Conservation (phyloP, 2,329 filamentous ascomycete genomes). For the Raffaelea albimanens region DNA sequence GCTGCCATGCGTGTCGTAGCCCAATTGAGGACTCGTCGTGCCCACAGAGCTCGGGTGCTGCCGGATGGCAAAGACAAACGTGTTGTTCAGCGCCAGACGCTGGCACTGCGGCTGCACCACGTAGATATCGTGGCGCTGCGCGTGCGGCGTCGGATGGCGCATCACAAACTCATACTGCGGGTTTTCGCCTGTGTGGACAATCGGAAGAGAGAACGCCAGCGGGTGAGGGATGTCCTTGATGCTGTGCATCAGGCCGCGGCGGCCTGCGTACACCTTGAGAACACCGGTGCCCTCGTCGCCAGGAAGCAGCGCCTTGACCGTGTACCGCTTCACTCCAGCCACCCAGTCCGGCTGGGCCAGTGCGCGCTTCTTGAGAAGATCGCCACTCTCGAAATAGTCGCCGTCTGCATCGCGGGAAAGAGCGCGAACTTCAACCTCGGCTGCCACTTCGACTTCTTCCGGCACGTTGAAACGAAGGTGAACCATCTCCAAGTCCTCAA, state of each 20-base stretch:
- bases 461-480: constrained; percentile 85
- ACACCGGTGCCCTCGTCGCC: constrained; percentile 84
- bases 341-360: constrained; percentile 90
- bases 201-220: constrained; percentile 78
- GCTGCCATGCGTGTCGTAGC: constrained; percentile 8
- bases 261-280: constrained; percentile 87
- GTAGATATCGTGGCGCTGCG: constrained; percentile 94
- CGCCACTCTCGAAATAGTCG: constrained; percentile 87
- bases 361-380: constrained; percentile 74
- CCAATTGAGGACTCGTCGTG: constrained; percentile 17
- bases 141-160: constrained; percentile 91
- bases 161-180: constrained; percentile 89
- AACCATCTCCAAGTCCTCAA: constrained; percentile 89
- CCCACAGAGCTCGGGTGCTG: constrained; percentile 65
- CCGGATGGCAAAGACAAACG: constrained; percentile 91
- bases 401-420: constrained; percentile 79
- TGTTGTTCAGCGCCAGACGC: constrained; percentile 85
- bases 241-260: constrained; percentile 91
- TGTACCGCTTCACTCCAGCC: constrained; percentile 66
- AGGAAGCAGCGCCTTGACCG: constrained; percentile 83
- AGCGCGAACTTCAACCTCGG: constrained; percentile 79
- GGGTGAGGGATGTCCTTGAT: constrained; percentile 94
- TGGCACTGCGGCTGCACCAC: constrained; percentile 92
- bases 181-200: constrained; percentile 85
- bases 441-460: constrained; percentile 80